phyloP scores from a whole-genome alignment of 192 early-diverging fungal species.

The Umbelopsis sp. region DNA sequence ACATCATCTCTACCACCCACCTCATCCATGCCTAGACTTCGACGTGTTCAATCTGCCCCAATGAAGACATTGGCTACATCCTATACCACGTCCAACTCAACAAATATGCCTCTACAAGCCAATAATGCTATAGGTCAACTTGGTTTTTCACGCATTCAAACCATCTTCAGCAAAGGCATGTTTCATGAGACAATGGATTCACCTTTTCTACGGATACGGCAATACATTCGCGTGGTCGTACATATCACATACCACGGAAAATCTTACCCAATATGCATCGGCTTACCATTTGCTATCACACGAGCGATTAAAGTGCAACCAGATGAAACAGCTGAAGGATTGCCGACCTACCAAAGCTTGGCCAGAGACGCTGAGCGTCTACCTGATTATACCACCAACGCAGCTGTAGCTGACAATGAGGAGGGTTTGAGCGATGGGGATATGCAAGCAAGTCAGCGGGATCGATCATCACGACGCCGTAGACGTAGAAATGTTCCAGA shows the following conservation, averaged over 20 bases:
- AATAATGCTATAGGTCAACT: neutral
- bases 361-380: conserved; percentile 16
- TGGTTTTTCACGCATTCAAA: neutral
- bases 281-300: conserved; percentile 10
- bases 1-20: neutral
- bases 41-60: conserved; percentile 7
- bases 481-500: neutral
- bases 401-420: neutral
- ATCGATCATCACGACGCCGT: neutral
- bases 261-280: conserved; percentile 27
- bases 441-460: neutral
- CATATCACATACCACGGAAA: neutral
- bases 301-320: neutral
- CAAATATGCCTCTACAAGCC: neutral
- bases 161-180: neutral
- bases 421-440: neutral
- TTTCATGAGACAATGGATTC: conserved; percentile 29
- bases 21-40: neutral
- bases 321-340: neutral
- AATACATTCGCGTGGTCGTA: conserved; percentile 27
- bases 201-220: conserved; percentile 25
- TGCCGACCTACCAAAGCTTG: conserved; percentile 6
- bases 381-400: neutral
- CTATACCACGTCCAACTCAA: neutral
- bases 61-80: neutral